Conservation (phyloP, 495 filamentous ascomycete species). For the Gamarada debralockiae region DNA sequence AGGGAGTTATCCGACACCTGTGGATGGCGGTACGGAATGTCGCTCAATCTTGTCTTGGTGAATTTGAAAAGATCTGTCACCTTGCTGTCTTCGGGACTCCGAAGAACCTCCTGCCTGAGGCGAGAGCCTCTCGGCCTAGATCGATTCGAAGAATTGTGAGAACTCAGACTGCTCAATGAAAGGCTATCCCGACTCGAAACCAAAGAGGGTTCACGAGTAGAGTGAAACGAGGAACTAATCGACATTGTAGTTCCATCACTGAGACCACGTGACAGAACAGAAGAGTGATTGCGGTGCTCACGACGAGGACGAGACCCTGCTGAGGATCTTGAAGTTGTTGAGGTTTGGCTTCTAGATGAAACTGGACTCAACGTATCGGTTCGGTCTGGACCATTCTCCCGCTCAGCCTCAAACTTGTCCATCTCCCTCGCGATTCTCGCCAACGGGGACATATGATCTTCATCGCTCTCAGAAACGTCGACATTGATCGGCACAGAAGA, state of each 20-base stretch:
- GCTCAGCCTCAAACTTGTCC: conserved; percentile 51
- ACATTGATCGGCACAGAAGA: conserved; percentile 48
- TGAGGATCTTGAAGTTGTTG: conserved; percentile 52
- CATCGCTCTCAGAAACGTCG: conserved; percentile 60
- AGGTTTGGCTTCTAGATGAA: conserved; percentile 60
- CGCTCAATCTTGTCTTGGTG: conserved; percentile 66
- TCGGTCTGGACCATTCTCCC: conserved; percentile 43
- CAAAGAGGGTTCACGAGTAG: conserved; percentile 32
- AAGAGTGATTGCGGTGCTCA: conserved; percentile 35
- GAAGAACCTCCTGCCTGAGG: conserved; percentile 76
- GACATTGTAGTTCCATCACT: conserved; percentile 61
- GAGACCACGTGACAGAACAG: conserved; percentile 43
- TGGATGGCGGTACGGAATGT: conserved; percentile 72
- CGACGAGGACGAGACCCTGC: conserved; percentile 34
- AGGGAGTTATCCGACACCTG: conserved; percentile 56
- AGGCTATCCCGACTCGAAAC: conserved; percentile 49
- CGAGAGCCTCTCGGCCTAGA: conserved; percentile 63
- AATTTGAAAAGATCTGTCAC: conserved; percentile 66
- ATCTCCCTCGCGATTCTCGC: conserved; percentile 60
- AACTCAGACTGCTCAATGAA: conserved; percentile 47
- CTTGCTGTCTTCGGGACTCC: conserved; percentile 53
- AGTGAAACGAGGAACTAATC: conserved; percentile 51
- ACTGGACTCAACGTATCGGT: conserved; percentile 58
- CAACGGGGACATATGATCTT: conserved; percentile 62
- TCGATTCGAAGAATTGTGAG: conserved; percentile 64